Evolutionary conservation across 1,139 yeast species (phyloP), one percentile per base, ranked within the genome.

Genomic region (Yamadazyma friedrichii): DNA sequence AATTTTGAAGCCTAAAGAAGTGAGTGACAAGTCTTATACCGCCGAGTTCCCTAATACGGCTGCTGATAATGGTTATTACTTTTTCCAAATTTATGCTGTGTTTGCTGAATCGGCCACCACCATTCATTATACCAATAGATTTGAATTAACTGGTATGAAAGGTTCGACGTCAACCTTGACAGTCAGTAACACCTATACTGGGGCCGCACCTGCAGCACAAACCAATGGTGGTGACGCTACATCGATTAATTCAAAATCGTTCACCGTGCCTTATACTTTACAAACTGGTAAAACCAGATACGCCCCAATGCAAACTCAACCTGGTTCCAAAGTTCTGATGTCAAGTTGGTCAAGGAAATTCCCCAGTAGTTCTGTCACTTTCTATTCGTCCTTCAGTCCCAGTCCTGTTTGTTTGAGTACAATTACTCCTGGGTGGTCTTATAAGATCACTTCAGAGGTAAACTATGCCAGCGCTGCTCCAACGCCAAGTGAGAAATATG

Each of bases 271-370:
- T 4, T 89, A 88, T 62, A 76, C 89, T 2, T 47, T 55, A 45
- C 97, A 89, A 66, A 84, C 95, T 0, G 95, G 95, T 30, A 62
- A 50, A 38, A 76, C 84, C 2, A 74, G 88, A 58, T 87, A 67
- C 62, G 97, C 97, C 1, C 96, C 96, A 38, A 88, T 89, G 96
- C 96, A 88, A 64, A 62, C 70, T 44, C 54, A 88, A 64, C 96
- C 97, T 6, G 86, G 82, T 4, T 58, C 85, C 2, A 70, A 64
- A 8, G 80, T 88, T 11, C 84, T 95, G 1, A 80, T 78, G 17
- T 70, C 82, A 3, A 64, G 82, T 2, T 84, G 88, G 86, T 58
- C 80, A 2, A 71, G 78, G 55, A 65, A 72, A 49, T 83, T 65
- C 58, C 81, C 91, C 15, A 76, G 91, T 1, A 80, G 88, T 47